phyloP scores from a whole-genome alignment of 306 rosid species.

The Citrullus mucosospermus region DNA sequence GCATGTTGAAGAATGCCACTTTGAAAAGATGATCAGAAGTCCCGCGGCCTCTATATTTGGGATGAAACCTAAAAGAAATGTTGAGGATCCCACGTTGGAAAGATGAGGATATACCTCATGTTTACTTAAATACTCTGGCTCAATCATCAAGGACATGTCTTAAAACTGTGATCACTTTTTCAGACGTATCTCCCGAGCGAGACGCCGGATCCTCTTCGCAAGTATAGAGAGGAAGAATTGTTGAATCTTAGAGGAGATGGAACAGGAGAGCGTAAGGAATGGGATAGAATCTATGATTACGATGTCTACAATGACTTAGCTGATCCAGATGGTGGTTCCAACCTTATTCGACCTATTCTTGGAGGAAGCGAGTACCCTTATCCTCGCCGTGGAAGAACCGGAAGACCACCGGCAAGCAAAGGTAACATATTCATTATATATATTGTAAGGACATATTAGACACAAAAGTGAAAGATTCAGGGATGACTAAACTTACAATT shows the following conservation, averaged over 20 bases:
- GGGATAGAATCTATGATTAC: constrained; percentile 80
- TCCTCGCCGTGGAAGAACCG: constrained; percentile 73
- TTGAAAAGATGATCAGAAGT: no score
- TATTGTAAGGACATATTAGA: no score
- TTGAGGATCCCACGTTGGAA: no score
- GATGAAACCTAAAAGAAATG: no score
- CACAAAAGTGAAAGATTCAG: no score
- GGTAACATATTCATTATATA: constrained; percentile 16
- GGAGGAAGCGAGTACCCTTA: constrained; percentile 68
- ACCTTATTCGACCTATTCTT: constrained; percentile 37
- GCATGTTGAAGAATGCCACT: no score
- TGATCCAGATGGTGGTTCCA: constrained; percentile 20
- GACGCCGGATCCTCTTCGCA: constrained; percentile 42
- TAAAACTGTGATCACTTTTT: no score
- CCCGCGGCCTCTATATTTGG: no score
- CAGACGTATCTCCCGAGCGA: constrained; percentile 48
- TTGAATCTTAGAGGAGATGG: constrained; percentile 54
- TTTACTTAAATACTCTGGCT: no score
- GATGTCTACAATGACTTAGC: constrained; percentile 65
- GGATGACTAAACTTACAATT: no score
- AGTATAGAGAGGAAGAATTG: constrained; percentile 62
- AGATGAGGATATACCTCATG: no score
- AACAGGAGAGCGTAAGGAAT: constrained; percentile 33
- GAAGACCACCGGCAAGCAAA: constrained; percentile 30
- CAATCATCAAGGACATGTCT: no score